Base-by-base conservation (phyloP, 148 eudicot species). In the Arbutus unedo region DNA sequence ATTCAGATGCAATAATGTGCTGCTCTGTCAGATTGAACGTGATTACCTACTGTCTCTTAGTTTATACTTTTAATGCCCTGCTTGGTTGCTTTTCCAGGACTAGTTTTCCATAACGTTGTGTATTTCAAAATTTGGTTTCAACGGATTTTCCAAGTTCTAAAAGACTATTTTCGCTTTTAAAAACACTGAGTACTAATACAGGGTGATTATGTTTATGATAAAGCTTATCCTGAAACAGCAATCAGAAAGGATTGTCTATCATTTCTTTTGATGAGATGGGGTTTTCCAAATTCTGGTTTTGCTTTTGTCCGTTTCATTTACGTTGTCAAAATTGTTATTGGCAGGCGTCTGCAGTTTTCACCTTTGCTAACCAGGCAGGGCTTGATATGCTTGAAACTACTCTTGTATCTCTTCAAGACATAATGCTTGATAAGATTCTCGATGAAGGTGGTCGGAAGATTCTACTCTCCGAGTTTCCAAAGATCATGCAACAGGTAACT, bases 351-450 rank as follows among this genome's bases (percentile, higher is more conserved):
- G 88, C 93, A 2, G 89, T 88, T 51, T 91, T 91, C 78, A 91
- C 91, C 31, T 91, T 91, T 62, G 93, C 89, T 0, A 91, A 91
- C 87, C 91, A 91, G 85, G 92, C 91, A 19, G 93, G 93, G 48
- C 91, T 91, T 5, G 93, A 91, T 86, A 91, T 91, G 93, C 91
- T 91, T 15, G 93, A 91, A 81, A 91, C 93, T 38, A 91, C 93
- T 23, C 87, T 91, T 3, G 90, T 91, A 49, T 89, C 91, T 60
- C 90, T 91, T 23, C 93, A 91, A 82, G 93, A 91, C 81, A 88
- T 91, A 68, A 85, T 88, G 89, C 87, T 91, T 0, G 93, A 91
- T 82, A 91, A 89, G 85, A 74, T 91, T 73, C 90, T 91, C 0
- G 91, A 91, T 47, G 93, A 91, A 76, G 84, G 88, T 23, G 93